Base-by-base conservation (phyloP, 129 eudicot genomes). In the Centrapalus pauciflorus region DNA sequence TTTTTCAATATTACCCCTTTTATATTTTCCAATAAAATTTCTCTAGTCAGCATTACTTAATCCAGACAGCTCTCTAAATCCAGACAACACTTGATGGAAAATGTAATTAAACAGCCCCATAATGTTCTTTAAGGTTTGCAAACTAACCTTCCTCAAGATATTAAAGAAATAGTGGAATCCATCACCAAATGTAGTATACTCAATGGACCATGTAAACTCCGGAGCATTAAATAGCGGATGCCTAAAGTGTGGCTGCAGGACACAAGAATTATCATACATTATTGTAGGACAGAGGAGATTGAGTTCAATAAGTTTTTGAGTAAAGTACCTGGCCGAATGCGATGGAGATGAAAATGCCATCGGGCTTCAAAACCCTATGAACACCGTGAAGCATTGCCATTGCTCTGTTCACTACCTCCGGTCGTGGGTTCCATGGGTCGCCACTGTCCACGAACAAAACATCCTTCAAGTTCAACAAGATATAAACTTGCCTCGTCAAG, bases 361-460 rank as follows among this genome's bases (percentile, higher is more conserved):
- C 32, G 13, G 92, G 86, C 77, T 84, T 93, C 81, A 93, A 61
- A 32, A 93, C 95, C 76, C 96, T 77, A 66, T 93, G 96, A 62
- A 86, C 86, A 57, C 90, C 86, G 81, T 72, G 85, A 84, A 93
- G 99, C 99, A 93, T 88, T 54, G 81, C 68, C 90, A 73, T 89
- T 35, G 86, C 96, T 60, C 76, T 89, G 70, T 60, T 72, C 23
- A 82, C 80, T 0, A 83, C 86, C 73, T 65, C 86, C 4, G 86
- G 84, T 5, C 76, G 76, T 52, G 99, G 99, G 67, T 84, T 82
- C 99, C 99, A 93, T 3, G 96, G 99, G 72, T 93, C 96, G 26
- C 99, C 99, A 79, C 96, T 84, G 85, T 93, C 95, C 81, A 93
- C 99, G 87, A 93, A 93, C 81, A 93, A 82, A 54, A 93, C 99